Conservation (phyloP, 140 eudicot genomes). For the Stevia rebaudiana region DNA sequence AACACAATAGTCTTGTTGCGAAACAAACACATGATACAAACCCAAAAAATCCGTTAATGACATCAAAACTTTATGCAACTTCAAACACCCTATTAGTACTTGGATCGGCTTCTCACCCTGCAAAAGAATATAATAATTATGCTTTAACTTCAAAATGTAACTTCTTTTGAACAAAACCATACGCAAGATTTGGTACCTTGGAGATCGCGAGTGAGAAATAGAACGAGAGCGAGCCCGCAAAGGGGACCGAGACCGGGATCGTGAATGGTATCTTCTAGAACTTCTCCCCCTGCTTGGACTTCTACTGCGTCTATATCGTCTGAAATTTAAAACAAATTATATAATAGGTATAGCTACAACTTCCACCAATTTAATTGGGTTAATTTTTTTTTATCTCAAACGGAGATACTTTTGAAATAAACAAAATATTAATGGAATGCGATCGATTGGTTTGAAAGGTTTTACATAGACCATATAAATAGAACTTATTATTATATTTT, state of each 20-base stretch:
- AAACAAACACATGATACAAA: slow-evolving; percentile 22
- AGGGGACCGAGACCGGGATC: slow-evolving; percentile 57
- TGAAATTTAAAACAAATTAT: slow-evolving; percentile 16
- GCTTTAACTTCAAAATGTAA: slow-evolving; percentile 1
- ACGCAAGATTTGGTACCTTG: slow-evolving; percentile 39
- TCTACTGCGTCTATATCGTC: slow-evolving; percentile 68
- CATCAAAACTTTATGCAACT: slow-evolving; percentile 14
- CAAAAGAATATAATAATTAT: slow-evolving; percentile 14
- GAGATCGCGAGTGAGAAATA: slow-evolving; percentile 63
- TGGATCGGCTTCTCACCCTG: slow-evolving; percentile 39
- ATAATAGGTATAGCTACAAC: not conserved
- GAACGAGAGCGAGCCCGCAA: slow-evolving; percentile 40
- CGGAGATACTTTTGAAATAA: too few relatives aligned
- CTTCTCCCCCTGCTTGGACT: slow-evolving; percentile 75
- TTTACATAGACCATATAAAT: not conserved
- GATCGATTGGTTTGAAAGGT: not conserved
- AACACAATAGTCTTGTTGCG: slow-evolving; percentile 5
- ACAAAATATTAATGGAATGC: not conserved
- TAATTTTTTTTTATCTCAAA: too few relatives aligned
- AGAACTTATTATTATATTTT: too few relatives aligned
- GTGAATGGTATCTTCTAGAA: slow-evolving; percentile 54
- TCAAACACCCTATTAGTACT: slow-evolving; percentile 14
- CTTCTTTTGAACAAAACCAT: slow-evolving; percentile 4
- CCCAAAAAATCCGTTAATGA: slow-evolving; percentile 4
- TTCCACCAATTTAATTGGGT: too few relatives aligned